Percentiles rank a stretch among this genome's conserved stretches.
Conservation (phyloP, 1,139 yeast genomes). For the Candida sp. region DNA sequence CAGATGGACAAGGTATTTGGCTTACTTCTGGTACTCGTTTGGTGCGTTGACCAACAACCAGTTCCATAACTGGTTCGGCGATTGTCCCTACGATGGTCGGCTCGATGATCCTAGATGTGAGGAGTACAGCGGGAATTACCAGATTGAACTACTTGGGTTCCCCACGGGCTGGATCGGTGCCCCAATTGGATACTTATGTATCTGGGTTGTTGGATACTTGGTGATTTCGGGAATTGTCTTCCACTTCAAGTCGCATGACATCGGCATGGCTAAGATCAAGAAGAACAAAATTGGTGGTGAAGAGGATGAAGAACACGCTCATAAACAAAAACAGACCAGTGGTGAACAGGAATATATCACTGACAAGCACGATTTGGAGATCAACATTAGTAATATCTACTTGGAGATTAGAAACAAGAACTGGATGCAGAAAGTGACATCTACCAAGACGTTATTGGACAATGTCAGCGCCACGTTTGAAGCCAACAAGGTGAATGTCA, state of each 20-base stretch:
- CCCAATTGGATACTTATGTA: slow-evolving; percentile 65
- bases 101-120: slow-evolving; percentile 26
- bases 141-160: slow-evolving; percentile 63
- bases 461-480: slow-evolving; percentile 60
- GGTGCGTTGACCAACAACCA: slow-evolving; percentile 73
- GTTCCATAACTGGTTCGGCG: slow-evolving; percentile 62
- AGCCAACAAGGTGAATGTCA: slow-evolving; percentile 72
- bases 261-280: slow-evolving; percentile 52
- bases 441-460: slow-evolving; percentile 32
- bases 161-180: slow-evolving; percentile 67
- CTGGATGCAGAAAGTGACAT: slow-evolving; percentile 7
- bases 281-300: slow-evolving; percentile 37
- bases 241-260: slow-evolving; percentile 52
- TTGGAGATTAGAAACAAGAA: slow-evolving; percentile 20
- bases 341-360: slow-evolving; percentile 7
- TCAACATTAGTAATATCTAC: slow-evolving; percentile 22
- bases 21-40: slow-evolving; percentile 79
- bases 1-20: slow-evolving; percentile 78
- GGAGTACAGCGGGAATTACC: slow-evolving; percentile 57
- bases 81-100: slow-evolving; percentile 46
- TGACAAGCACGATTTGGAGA: slow-evolving; percentile 17
- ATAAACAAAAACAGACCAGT: neutral
- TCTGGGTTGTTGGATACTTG: slow-evolving; percentile 63
- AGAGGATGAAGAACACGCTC: slow-evolving; percentile 21
- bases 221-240: slow-evolving; percentile 51